A percentile compares a stretch with the other conserved stretches of the same genome.
phyloP scores from a whole-genome alignment of 768 basidiomycete genomes.

The Epithele typhae region DNA sequence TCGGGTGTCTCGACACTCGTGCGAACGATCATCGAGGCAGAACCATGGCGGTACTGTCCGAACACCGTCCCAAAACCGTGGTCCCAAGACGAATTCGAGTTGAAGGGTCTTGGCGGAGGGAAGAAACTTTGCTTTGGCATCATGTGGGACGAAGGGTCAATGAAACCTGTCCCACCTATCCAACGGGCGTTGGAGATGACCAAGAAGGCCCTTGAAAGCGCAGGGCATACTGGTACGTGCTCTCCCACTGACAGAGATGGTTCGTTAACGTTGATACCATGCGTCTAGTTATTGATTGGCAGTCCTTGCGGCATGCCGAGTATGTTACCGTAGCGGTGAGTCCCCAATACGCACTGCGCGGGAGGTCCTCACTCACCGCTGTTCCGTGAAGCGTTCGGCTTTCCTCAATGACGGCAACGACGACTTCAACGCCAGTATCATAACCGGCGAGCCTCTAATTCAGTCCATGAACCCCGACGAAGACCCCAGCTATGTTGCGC shows the following conservation, averaged over 20 bases:
- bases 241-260: background rate
- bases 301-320: slow-evolving; percentile 21
- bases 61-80: slow-evolving; percentile 25
- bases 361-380: background rate
- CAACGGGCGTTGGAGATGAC: slow-evolving; percentile 28
- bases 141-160: slow-evolving; percentile 29
- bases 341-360: background rate
- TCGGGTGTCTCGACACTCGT: slow-evolving; percentile 47
- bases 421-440: slow-evolving; percentile 11
- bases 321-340: slow-evolving; percentile 19
- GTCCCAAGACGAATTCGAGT: slow-evolving; percentile 20
- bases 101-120: slow-evolving; percentile 27
- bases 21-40: slow-evolving; percentile 46
- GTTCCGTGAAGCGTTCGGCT: slow-evolving; percentile 1
- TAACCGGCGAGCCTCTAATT: slow-evolving; percentile 36
- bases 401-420: slow-evolving; percentile 11
- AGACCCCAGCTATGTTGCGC: slow-evolving; percentile 14
- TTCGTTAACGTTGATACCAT: background rate
- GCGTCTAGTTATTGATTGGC: slow-evolving; percentile 33
- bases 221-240: slow-evolving; percentile 31
- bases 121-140: slow-evolving; percentile 28
- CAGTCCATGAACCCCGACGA: slow-evolving; percentile 29
- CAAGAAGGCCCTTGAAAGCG: slow-evolving; percentile 28
- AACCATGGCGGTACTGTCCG: slow-evolving; percentile 33
- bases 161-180: slow-evolving; percentile 31